A percentile compares a stretch with the other conserved stretches of the same genome.
phyloP scores from a whole-genome alignment of 1,284 basidiomycete species.

The Marasmius oreades region DNA sequence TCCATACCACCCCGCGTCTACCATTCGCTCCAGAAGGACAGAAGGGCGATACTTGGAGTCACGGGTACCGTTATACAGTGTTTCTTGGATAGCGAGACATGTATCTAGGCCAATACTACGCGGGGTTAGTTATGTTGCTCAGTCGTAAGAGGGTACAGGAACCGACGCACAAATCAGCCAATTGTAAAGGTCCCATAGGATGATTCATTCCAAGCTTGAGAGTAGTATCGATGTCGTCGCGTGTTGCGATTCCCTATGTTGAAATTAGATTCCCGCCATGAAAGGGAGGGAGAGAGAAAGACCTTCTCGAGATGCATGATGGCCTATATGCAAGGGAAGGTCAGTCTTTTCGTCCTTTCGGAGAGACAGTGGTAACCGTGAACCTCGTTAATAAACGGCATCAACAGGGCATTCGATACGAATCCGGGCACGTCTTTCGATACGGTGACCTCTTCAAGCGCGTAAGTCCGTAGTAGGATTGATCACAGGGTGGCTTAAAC shows the following conservation, averaged over 20 bases:
- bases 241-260: conserved; percentile 76
- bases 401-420: conserved; percentile 82
- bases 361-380: conserved; percentile 12
- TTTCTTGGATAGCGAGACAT: conserved; percentile 88
- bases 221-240: conserved; percentile 95
- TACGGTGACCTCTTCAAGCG: conserved; percentile 70
- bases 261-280: conserved; percentile 1
- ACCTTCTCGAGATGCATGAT: conserved; percentile 91
- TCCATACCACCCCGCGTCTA: conserved; percentile 95
- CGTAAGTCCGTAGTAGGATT: conserved; percentile 5
- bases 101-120: conserved; percentile 90
- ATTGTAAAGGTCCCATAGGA: conserved; percentile 90
- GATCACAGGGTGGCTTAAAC: conserved; percentile 32
- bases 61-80: conserved; percentile 82
- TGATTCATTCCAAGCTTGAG: conserved; percentile 93
- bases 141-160: conserved; percentile 12
- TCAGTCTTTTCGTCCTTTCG: neutral
- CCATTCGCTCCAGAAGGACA: conserved; percentile 89
- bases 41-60: conserved; percentile 98
- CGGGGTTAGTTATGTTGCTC: conserved; percentile 2
- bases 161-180: conserved; percentile 75
- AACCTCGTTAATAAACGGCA: conserved; percentile 91
- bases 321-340: conserved; percentile 54
- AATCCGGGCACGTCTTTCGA: conserved; percentile 92
- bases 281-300: conserved; percentile 1